Conservation (phyloP, 2,329 filamentous ascomycete genomes). For the Phyllosticta citribraziliensis region DNA sequence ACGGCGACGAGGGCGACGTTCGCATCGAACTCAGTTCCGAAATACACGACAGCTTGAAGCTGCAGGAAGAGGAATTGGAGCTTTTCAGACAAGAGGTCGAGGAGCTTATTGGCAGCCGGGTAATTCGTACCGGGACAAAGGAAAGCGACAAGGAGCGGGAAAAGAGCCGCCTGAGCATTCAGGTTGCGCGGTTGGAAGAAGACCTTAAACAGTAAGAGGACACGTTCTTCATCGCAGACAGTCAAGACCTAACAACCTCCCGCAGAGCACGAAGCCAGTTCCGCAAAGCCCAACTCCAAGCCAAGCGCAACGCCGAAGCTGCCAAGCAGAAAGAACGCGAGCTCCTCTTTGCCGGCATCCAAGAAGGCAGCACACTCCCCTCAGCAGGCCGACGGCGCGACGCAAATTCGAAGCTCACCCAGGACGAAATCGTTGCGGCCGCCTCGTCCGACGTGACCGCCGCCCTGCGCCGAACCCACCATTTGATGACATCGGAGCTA, state of each 20-base stretch:
- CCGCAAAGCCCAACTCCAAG: conserved; percentile 69
- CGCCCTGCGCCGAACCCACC: conserved; percentile 75
- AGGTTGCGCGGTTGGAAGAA: conserved; percentile 54
- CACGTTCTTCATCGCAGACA: conserved; percentile 26
- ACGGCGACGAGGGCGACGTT: conserved; percentile 53
- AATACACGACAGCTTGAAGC: conserved; percentile 67
- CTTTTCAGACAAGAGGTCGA: conserved; percentile 67
- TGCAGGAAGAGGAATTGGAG: conserved; percentile 76
- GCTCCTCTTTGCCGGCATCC: conserved; percentile 59
- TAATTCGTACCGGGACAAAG: conserved; percentile 27
- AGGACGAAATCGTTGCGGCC: conserved; percentile 63
- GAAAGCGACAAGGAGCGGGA: conserved; percentile 51
- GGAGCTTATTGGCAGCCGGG: conserved; percentile 45
- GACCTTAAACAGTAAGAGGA: conserved; percentile 62
- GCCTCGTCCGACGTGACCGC: conserved; percentile 77
- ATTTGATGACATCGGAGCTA: conserved; percentile 76
- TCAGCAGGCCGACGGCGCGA: conserved; percentile 26
- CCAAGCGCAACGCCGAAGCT: conserved; percentile 62
- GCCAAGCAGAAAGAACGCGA: conserved; percentile 70
- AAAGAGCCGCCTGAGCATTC: conserved; percentile 55
- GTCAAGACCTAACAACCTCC: conserved; percentile 9
- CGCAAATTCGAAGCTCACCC: conserved; percentile 46
- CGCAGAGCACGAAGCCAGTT: conserved; percentile 55
- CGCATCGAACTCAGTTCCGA: conserved; percentile 68
- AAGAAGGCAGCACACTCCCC: conserved; percentile 29